A percentile compares a stretch with the other conserved stretches of the same genome.
Evolutionary conservation across 805 yeast genomes (phyloP).

Genomic region (Zygoascus biomembranicola): DNA sequence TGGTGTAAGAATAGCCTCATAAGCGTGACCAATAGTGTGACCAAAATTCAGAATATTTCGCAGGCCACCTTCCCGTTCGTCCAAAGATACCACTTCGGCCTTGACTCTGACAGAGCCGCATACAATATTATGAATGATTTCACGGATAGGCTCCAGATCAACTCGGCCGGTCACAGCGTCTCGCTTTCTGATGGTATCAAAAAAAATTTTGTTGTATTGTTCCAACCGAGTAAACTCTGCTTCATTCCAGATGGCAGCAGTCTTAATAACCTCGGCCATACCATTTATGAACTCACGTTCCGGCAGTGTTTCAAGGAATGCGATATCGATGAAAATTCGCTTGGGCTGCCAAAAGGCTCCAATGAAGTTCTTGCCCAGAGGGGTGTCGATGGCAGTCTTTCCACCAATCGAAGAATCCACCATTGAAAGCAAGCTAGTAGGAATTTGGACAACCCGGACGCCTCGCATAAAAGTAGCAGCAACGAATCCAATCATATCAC

Average conservation of each 20-base stretch:
- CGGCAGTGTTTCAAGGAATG: constrained; percentile 81
- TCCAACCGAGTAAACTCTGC: constrained; percentile 81
- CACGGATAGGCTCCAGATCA: constrained; percentile 59
- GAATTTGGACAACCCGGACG: constrained; percentile 85
- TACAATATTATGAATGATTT: constrained; percentile 71
- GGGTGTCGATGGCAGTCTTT: constrained; percentile 96
- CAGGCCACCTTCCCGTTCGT: constrained; percentile 92
- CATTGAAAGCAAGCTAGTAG: constrained; percentile 92
- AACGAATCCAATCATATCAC: constrained; percentile 97
- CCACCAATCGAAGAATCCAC: constrained; percentile 98
- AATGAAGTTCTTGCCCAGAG: constrained; percentile 87
- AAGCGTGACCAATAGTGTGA: constrained; percentile 96
- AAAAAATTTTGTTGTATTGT: constrained; percentile 58
- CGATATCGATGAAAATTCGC: constrained; percentile 78
- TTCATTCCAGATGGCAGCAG: constrained; percentile 97
- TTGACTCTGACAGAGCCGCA: constrained; percentile 81
- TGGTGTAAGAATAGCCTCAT: constrained; percentile 95
- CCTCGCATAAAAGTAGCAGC: constrained; percentile 99
- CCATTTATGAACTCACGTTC: constrained; percentile 94
- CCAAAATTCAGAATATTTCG: constrained; percentile 92
- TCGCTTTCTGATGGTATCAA: constrained; percentile 52
- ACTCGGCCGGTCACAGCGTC: constrained; percentile 38
- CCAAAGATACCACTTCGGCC: constrained; percentile 87
- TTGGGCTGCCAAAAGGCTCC: constrained; percentile 98
- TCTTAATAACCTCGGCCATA: constrained; percentile 96